Percentiles rank a stretch among this genome's conserved stretches.
Conservation (phyloP, 176 grass and related monocot species). For the Cenchrus fungigraminus region DNA sequence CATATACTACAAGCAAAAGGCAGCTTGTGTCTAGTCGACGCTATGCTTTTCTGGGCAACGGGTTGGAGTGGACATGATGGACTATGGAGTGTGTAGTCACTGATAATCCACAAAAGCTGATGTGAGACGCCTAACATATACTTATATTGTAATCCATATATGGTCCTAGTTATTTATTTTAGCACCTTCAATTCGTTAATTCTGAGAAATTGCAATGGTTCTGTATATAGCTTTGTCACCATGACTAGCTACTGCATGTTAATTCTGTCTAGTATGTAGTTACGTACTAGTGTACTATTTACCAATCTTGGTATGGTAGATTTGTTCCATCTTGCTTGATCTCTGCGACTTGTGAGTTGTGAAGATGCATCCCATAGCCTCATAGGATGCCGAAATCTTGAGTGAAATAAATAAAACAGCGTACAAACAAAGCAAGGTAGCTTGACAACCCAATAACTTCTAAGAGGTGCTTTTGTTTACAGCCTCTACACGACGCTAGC, state of each 20-base stretch:
- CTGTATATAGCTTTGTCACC: neutral
- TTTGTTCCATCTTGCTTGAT: neutral
- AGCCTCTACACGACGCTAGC: constrained; percentile 10
- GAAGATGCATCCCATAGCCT: too few relatives aligned
- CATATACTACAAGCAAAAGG: constrained; percentile 49
- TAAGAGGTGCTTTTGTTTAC: constrained; percentile 22
- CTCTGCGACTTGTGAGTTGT: neutral
- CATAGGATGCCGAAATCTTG: constrained; percentile 2
- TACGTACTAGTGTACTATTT: neutral
- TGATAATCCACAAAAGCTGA: neutral
- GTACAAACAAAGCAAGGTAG: constrained; percentile 33
- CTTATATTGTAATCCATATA: neutral
- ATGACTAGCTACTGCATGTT: neutral
- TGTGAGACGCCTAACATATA: neutral
- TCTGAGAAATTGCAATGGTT: neutral
- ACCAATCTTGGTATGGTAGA: constrained; percentile 12
- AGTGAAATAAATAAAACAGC: neutral
- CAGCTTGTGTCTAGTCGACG: constrained; percentile 40
- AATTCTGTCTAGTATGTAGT: neutral
- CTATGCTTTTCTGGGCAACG: constrained; percentile 39
- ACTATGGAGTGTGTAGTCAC: constrained; percentile 28
- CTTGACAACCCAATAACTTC: constrained; percentile 4
- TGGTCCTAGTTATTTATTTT: neutral
- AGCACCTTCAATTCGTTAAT: neutral
- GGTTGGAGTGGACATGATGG: constrained; percentile 41